phyloP scores from a whole-genome alignment of 2,329 filamentous ascomycete genomes.

The Trichoderma sp. region DNA sequence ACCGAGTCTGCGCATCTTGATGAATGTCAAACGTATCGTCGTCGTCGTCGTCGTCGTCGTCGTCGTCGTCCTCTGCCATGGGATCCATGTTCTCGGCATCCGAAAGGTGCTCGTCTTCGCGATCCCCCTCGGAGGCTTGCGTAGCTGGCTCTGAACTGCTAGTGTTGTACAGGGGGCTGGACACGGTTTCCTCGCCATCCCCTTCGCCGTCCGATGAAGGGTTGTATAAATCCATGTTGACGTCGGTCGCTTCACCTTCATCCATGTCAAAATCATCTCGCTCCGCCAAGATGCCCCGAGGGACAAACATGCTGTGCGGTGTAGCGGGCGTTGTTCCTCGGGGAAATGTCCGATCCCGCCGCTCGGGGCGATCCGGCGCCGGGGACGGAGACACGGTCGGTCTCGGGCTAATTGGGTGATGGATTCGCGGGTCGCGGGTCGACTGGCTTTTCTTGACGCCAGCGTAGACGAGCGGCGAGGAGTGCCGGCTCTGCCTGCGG shows the following conservation, averaged over 20 bases:
- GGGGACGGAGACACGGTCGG: constrained; percentile 56
- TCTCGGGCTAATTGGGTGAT: constrained; percentile 57
- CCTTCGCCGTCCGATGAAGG: too few relatives aligned
- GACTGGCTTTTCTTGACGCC: constrained; percentile 50
- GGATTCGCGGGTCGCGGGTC: constrained; percentile 59
- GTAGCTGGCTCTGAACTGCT: too few relatives aligned
- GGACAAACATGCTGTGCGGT: constrained; percentile 66
- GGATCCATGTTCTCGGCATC: too few relatives aligned
- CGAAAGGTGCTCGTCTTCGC: too few relatives aligned
- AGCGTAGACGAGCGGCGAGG: constrained; percentile 39
- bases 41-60: constrained; percentile 22
- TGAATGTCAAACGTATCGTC: constrained; percentile 32
- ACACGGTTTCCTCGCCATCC: constrained; percentile 42
- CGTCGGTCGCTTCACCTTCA: constrained; percentile 40
- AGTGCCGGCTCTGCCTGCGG: constrained; percentile 42
- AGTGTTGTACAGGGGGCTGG: constrained; percentile 36
- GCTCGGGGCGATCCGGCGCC: constrained; percentile 37
- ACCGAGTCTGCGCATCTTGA: too few relatives aligned
- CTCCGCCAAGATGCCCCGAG: constrained; percentile 44
- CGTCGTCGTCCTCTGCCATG: constrained; percentile 29
- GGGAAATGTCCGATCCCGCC: constrained; percentile 39
- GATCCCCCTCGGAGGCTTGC: too few relatives aligned
- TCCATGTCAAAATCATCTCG: constrained; percentile 43
- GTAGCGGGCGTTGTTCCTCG: constrained; percentile 63
- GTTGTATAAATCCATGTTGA: constrained; percentile 35